phyloP scores from a whole-genome alignment of 495 filamentous ascomycete species.

The Tricharina praecox region DNA sequence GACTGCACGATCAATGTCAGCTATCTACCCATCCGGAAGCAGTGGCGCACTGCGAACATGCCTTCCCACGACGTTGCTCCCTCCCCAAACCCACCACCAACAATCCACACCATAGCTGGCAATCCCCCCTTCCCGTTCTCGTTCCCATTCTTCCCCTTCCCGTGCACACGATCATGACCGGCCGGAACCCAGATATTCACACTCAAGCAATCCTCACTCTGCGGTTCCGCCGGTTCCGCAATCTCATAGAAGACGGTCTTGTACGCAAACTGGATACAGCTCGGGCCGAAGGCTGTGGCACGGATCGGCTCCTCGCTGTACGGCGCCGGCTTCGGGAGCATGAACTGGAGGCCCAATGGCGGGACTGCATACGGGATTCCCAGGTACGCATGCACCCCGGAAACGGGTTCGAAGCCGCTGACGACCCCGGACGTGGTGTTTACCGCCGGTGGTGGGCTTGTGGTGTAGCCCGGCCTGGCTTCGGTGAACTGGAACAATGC shows the following conservation, averaged over 20 bases:
- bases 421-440: not conserved
- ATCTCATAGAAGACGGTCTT: not conserved
- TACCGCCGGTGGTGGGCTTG: not conserved
- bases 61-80: not conserved
- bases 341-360: slow-evolving; percentile 12
- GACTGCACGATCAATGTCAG: slow-evolving; percentile 23
- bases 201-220: slow-evolving; percentile 37
- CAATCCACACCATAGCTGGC: slow-evolving; percentile 36
- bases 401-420: not conserved
- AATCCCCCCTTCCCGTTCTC: slow-evolving; percentile 14
- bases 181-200: slow-evolving; percentile 41
- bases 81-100: slow-evolving; percentile 19
- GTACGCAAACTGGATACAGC: slow-evolving; percentile 7
- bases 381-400: slow-evolving; percentile 10
- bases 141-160: not conserved
- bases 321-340: not conserved
- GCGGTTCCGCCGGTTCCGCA: not conserved
- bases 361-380: slow-evolving; percentile 15
- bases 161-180: too few species aligned
- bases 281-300: not conserved
- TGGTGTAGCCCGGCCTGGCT: too few species aligned
- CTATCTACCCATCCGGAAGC: not conserved
- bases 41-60: not conserved
- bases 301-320: not conserved
- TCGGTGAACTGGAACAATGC: too few species aligned